A percentile compares a stretch with the other conserved stretches of the same genome.
Conservation (phyloP, 2,329 filamentous ascomycete genomes). For the Aureobasidium sp. region DNA sequence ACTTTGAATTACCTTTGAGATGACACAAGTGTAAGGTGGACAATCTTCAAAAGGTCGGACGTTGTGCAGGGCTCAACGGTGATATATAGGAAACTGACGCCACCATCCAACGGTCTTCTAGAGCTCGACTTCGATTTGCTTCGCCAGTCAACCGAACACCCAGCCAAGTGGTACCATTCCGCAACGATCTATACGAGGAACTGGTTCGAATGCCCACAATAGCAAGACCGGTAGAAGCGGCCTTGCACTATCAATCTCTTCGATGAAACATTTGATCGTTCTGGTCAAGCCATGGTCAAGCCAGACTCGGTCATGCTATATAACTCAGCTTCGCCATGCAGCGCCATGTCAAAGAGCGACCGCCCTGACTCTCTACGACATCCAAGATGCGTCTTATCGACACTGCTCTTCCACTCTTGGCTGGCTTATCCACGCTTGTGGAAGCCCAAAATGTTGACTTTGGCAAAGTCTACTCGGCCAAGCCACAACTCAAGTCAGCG, state of each 20-base stretch:
- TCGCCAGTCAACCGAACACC: neutral
- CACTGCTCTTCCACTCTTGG: slow-evolving; percentile 10
- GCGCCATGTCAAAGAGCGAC: neutral
- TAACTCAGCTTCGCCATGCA: neutral
- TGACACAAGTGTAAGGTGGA: neutral
- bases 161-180: neutral
- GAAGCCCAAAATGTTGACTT: slow-evolving; percentile 14
- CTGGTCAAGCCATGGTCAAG: neutral
- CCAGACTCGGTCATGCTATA: neutral
- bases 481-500: slow-evolving; percentile 8
- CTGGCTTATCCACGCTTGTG: slow-evolving; percentile 4
- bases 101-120: slow-evolving; percentile 1
- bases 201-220: neutral
- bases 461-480: slow-evolving; percentile 11
- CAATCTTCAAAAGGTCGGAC: neutral
- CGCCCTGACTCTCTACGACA: neutral
- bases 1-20: neutral
- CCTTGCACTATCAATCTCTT: neutral
- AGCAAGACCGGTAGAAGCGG: neutral
- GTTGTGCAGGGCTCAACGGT: neutral
- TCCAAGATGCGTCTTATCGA: slow-evolving; percentile 10
- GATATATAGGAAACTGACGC: slow-evolving; percentile 2
- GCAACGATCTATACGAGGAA: neutral
- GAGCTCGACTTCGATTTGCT: neutral
- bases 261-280: neutral